A percentile compares a stretch with the other conserved stretches of the same genome.
Evolutionary conservation across 495 filamentous ascomycete species (phyloP).

Genomic region (Immersiella caudata): DNA sequence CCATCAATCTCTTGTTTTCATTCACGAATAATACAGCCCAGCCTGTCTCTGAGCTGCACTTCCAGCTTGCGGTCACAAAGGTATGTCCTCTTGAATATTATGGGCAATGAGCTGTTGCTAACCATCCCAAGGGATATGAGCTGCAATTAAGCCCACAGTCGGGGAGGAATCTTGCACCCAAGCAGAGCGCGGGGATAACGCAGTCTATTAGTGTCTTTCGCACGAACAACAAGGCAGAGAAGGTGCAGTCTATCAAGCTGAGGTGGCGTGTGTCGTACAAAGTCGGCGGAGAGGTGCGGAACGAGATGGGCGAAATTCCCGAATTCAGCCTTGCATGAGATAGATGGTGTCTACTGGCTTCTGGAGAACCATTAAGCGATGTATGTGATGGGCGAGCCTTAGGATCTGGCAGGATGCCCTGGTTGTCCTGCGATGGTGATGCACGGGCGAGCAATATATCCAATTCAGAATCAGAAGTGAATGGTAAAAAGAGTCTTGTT

Average conservation of each 20-base stretch:
- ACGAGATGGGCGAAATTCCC: slow-evolving; percentile 88
- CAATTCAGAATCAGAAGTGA: background rate
- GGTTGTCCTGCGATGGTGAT: background rate
- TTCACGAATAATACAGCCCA: slow-evolving; percentile 80
- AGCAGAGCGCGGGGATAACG: slow-evolving; percentile 75
- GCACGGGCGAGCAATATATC: background rate
- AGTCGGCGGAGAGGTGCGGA: slow-evolving; percentile 60
- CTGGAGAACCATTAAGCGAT: background rate
- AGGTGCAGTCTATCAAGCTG: slow-evolving; percentile 79
- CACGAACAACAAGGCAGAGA: slow-evolving; percentile 64
- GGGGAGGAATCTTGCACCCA: slow-evolving; percentile 70
- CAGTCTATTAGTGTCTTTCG: slow-evolving; percentile 77
- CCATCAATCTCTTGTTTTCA: slow-evolving; percentile 63
- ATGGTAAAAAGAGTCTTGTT: background rate
- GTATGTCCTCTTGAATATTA: slow-evolving; percentile 48
- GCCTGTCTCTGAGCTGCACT: slow-evolving; percentile 77
- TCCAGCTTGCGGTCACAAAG: slow-evolving; percentile 92
- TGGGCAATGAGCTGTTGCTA: background rate
- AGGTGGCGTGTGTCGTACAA: slow-evolving; percentile 85
- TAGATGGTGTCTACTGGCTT: background rate
- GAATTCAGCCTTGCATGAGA: slow-evolving; percentile 68
- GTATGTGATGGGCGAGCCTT: background rate
- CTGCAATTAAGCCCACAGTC: slow-evolving; percentile 83
- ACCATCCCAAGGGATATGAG: slow-evolving; percentile 64
- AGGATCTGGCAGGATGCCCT: background rate